A percentile compares a stretch with the other conserved stretches of the same genome.
Evolutionary conservation across 2,329 filamentous ascomycete genomes (phyloP).

Genomic region (Colletotrichum chrysophilum): DNA sequence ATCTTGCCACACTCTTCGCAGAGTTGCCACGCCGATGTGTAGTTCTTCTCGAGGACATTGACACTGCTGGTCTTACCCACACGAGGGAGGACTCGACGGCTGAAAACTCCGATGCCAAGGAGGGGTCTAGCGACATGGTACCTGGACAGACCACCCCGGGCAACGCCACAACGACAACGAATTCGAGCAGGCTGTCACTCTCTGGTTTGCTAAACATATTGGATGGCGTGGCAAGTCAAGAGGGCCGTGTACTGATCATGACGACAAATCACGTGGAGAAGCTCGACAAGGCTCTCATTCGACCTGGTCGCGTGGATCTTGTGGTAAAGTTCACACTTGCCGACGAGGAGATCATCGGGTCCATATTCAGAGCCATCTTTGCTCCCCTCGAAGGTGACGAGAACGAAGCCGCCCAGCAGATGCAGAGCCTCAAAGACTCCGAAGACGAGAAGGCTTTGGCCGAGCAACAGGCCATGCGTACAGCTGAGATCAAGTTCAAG

Average conservation of each 20-base stretch:
- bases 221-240: conserved; percentile 72
- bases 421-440: not conserved
- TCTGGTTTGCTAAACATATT: conserved; percentile 83
- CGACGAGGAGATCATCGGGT: conserved; percentile 54
- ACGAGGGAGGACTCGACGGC: conserved; percentile 45
- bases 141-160: conserved; percentile 37
- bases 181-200: conserved; percentile 61
- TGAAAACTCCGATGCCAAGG: conserved; percentile 17
- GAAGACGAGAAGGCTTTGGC: conserved; percentile 33
- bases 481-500: conserved; percentile 39
- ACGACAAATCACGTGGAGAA: conserved; percentile 69
- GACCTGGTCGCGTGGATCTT: conserved; percentile 67
- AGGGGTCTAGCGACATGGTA: conserved; percentile 30
- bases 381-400: conserved; percentile 53
- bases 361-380: conserved; percentile 65
- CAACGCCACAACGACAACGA: conserved; percentile 24
- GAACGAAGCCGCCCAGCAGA: not conserved
- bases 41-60: conserved; percentile 78
- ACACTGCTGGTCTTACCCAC: conserved; percentile 73
- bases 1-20: conserved; percentile 66
- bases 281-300: conserved; percentile 66
- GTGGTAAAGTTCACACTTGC: conserved; percentile 61
- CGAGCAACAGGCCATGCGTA: conserved; percentile 33
- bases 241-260: conserved; percentile 69
- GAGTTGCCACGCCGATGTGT: conserved; percentile 73